Percentiles rank a stretch among this genome's conserved stretches.
Evolutionary conservation across 768 basidiomycete species (phyloP).

Genomic region (Termitomyces sp.): DNA sequence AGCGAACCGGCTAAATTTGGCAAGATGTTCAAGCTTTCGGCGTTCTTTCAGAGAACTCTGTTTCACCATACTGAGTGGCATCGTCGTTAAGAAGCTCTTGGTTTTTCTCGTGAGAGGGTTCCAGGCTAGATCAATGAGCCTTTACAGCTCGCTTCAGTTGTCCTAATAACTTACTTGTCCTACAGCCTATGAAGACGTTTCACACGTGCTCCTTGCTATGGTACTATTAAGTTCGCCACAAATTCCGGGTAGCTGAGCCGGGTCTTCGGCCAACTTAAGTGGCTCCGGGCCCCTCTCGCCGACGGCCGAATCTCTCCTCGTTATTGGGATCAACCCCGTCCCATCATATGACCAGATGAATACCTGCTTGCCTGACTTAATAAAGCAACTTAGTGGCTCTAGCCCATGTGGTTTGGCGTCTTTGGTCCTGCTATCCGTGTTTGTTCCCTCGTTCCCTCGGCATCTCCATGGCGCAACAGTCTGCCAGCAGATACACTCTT

Average conservation of each 20-base stretch:
- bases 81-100: slow-evolving; percentile 11
- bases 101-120: slow-evolving; percentile 16
- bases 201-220: neutral
- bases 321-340: slow-evolving; percentile 2
- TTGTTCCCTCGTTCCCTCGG: slow-evolving; percentile 10
- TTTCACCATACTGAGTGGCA: slow-evolving; percentile 5
- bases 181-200: neutral
- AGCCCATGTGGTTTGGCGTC: slow-evolving; percentile 8
- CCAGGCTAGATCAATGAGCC: slow-evolving; percentile 1
- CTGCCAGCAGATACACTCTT: neutral
- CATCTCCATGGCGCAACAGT: slow-evolving; percentile 10
- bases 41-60: slow-evolving; percentile 8
- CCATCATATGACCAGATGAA: slow-evolving; percentile 15
- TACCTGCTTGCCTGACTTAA: slow-evolving; percentile 8
- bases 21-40: slow-evolving; percentile 16
- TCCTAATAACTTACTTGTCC: neutral
- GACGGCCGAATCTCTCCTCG: slow-evolving; percentile 6
- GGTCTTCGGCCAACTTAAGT: neutral
- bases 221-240: slow-evolving; percentile 7
- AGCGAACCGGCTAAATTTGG: slow-evolving; percentile 13
- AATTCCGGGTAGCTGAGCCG: slow-evolving; percentile 4
- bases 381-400: slow-evolving; percentile 8
- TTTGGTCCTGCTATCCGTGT: slow-evolving; percentile 1
- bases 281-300: slow-evolving; percentile 3
- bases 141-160: slow-evolving; percentile 1